These are phyloP conservation scores for Pontederia crassipes DNA, from an alignment of 176 grass and related monocot species.

Conservation along the genomic window DNA sequence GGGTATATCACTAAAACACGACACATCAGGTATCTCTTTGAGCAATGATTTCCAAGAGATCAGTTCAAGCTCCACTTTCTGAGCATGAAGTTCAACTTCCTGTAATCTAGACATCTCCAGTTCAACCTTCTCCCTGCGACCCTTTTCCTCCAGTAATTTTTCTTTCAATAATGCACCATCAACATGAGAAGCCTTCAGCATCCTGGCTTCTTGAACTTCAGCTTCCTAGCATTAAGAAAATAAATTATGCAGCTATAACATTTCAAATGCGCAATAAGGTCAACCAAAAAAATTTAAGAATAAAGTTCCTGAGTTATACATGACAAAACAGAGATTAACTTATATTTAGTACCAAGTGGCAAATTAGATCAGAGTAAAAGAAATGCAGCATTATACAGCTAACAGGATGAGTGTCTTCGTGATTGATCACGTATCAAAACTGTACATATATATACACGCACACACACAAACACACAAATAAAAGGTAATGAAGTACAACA, in stretches of 20 bases:
- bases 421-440: no score
- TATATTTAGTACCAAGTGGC: no score
- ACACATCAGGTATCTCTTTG: constrained; percentile 73
- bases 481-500: no score
- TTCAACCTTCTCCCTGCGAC: constrained; percentile 60
- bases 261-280: background rate
- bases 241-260: constrained; percentile 10
- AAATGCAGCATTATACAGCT: no score
- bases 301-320: background rate
- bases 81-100: constrained; percentile 47
- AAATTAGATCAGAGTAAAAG: no score
- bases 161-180: constrained; percentile 83
- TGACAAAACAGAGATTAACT: no score
- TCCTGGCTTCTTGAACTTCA: constrained; percentile 79
- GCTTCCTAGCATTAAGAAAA: constrained; percentile 46
- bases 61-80: constrained; percentile 84
- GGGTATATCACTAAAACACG: constrained; percentile 67
- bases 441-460: no score
- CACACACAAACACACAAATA: no score
- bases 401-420: no score
- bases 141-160: constrained; percentile 82
- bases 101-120: constrained; percentile 63
- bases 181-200: constrained; percentile 67
- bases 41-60: constrained; percentile 60
- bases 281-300: background rate